Percentiles rank a stretch among this genome's conserved stretches.
Conservation (phyloP, 441 rosid species). For the Lepidium campestre region DNA sequence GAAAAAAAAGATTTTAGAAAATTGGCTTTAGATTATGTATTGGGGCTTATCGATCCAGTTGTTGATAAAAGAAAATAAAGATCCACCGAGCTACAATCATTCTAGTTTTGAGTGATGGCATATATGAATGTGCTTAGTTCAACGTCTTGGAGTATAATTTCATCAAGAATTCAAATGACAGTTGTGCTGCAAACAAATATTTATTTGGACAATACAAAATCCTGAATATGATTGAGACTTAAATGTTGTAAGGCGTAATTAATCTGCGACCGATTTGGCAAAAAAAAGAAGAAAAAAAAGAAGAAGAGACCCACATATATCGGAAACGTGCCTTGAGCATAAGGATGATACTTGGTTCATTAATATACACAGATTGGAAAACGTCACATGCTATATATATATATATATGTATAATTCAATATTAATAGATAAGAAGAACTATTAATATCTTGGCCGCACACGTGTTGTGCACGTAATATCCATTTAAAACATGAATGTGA, state of each 20-base stretch:
- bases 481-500: slow-evolving; percentile 8
- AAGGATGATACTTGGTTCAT: slow-evolving; percentile 23
- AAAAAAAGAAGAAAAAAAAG: background rate
- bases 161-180: background rate
- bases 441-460: background rate
- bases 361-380: slow-evolving; percentile 7
- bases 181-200: background rate
- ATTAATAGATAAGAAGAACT: background rate
- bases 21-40: too few species aligned
- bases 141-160: too few species aligned
- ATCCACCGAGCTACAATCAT: too few species aligned
- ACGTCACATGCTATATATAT: background rate
- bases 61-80: too few species aligned
- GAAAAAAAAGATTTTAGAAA: too few species aligned
- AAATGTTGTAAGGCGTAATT: background rate
- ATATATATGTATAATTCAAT: background rate
- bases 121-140: too few species aligned
- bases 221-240: background rate
- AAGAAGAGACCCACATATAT: slow-evolving; percentile 1
- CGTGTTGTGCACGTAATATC: slow-evolving; percentile 4
- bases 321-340: slow-evolving; percentile 13
- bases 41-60: too few species aligned
- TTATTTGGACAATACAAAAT: background rate
- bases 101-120: too few species aligned
- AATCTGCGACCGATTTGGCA: background rate